A percentile compares a stretch with the other conserved stretches of the same genome.
Evolutionary conservation across 306 rosid species (phyloP).

Genomic region (Quercus cerris): DNA sequence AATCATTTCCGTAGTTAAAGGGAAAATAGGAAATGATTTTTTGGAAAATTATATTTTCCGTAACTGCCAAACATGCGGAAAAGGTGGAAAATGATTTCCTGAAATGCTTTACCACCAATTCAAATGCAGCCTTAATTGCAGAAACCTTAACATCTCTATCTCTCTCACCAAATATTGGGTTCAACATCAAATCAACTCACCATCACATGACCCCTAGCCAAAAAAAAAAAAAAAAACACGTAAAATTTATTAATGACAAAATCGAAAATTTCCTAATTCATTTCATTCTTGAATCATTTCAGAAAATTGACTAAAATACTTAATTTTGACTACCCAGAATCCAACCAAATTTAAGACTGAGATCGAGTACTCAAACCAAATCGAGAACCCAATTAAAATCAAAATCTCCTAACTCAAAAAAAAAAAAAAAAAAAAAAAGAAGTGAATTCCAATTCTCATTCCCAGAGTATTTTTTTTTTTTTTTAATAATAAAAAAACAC

Average conservation of each 20-base stretch:
- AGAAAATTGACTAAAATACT: background rate
- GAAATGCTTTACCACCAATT: background rate
- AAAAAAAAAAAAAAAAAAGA: background rate
- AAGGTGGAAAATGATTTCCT: background rate
- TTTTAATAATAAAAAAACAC: slow-evolving; percentile 1
- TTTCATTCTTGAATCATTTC: background rate
- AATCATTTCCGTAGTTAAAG: too few species aligned
- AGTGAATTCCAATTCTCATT: background rate
- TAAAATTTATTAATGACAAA: background rate
- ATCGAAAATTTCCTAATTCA: background rate
- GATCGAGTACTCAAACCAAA: background rate
- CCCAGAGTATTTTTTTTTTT: too few species aligned
- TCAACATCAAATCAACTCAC: background rate
- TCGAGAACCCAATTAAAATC: background rate
- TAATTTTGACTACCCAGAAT: background rate
- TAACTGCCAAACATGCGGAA: too few species aligned
- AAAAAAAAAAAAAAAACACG: too few species aligned
- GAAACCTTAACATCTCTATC: background rate
- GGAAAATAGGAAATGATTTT: too few species aligned
- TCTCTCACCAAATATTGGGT: background rate
- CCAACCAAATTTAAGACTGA: background rate
- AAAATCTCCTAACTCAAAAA: too few species aligned
- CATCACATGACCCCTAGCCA: background rate
- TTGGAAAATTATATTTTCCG: too few species aligned
- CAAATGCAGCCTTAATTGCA: background rate